These are phyloP conservation scores for Kokia cookei DNA, from an alignment of 441 rosid genomes.

Conservation along the genomic window DNA sequence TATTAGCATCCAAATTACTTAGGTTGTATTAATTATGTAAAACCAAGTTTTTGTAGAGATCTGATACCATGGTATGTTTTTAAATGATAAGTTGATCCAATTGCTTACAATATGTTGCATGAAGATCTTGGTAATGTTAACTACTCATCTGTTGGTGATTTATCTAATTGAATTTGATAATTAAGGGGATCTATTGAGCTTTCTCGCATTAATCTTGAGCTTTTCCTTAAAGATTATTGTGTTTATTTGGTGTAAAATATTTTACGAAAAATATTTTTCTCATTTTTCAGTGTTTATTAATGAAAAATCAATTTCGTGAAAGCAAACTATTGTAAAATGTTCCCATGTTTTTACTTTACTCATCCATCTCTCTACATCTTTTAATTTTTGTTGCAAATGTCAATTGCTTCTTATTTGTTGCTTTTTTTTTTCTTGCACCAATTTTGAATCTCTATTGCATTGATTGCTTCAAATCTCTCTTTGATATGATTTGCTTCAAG, in stretches of 20 bases:
- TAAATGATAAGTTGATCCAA: conserved; percentile 69
- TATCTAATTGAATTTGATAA: conserved; percentile 84
- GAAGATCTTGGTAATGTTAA: conserved; percentile 93
- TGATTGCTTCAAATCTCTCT: no score
- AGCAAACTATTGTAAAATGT: no score
- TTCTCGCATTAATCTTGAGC: conserved; percentile 90
- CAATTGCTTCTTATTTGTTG: no score
- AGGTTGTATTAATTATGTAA: background rate
- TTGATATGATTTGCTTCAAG: no score
- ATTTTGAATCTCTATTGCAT: no score
- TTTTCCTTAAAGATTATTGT: conserved; percentile 50
- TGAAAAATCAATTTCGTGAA: no score
- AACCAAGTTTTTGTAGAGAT: background rate
- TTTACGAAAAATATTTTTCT: conserved; percentile 19
- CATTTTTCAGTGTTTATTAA: background rate
- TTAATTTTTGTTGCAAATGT: no score
- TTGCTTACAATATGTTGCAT: conserved; percentile 86
- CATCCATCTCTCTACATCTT: no score
- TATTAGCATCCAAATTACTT: background rate
- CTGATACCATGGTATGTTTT: background rate
- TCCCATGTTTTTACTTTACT: no score
- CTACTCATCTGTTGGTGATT: conserved; percentile 93
- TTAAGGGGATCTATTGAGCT: conserved; percentile 90
- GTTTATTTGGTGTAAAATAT: conserved; percentile 53
- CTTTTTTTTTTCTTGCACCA: no score